These are phyloP conservation scores for Cephaloascus albidus DNA, from an alignment of 805 yeast genomes.

Conservation along the genomic window DNA sequence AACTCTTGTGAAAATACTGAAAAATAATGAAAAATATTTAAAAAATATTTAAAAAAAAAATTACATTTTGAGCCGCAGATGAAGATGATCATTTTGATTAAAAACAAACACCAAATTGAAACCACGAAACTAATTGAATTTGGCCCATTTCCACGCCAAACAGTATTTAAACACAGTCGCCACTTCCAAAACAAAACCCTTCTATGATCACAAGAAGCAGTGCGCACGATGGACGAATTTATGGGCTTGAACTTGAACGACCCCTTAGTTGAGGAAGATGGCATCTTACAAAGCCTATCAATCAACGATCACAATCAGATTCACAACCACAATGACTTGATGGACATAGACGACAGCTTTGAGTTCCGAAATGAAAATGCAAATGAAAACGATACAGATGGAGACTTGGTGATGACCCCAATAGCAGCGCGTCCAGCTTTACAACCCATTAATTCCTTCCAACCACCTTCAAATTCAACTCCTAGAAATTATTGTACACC, in stretches of 20 bases:
- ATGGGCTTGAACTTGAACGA: background rate
- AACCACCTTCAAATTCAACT: background rate
- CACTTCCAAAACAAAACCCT: no score
- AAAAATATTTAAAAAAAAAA: no score
- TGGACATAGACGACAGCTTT: constrained; percentile 9
- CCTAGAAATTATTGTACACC: background rate
- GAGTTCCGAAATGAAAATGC: background rate
- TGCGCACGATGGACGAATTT: background rate
- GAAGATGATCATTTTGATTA: no score
- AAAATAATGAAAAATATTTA: no score
- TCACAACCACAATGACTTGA: constrained; percentile 5
- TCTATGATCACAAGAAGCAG: no score
- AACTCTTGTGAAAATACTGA: no score
- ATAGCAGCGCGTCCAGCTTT: background rate
- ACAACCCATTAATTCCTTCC: background rate
- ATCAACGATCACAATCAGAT: background rate
- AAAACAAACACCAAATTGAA: no score
- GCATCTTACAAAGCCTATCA: background rate
- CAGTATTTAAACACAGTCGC: no score
- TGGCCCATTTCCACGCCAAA: no score
- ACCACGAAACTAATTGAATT: no score
- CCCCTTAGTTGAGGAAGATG: background rate
- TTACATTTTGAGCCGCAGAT: no score
- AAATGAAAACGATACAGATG: background rate
- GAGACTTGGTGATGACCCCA: background rate